Base-by-base conservation (phyloP, 768 basidiomycete species). In the Tylopilus sp. region DNA sequence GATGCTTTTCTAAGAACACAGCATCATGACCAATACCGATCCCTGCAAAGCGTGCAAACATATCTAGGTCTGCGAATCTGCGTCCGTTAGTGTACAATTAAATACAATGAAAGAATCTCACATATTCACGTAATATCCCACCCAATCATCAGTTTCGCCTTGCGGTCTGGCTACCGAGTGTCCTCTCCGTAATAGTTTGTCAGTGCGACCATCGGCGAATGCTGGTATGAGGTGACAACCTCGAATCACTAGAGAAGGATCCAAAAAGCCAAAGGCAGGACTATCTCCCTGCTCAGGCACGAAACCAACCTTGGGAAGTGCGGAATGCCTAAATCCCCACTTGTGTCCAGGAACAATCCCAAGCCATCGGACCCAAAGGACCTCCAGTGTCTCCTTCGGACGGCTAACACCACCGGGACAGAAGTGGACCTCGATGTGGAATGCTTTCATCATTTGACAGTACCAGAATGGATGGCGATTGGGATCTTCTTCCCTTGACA, bases 1-100 rank as follows among this genome's bases (percentile, higher is more conserved):
- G n/a, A n/a, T n/a, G n/a, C n/a, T n/a, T n/a, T n/a, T n/a, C n/a
- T n/a, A n/a, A n/a, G n/a, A n/a, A n/a, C n/a, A 34, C 14, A 17
- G 34, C 34, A 3, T 34, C 6, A 19, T 36, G 36, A 6, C 36
- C 36, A n/a, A 36, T n/a, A 1, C 36, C 36, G 8, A 36, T 36
- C 17, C n/a, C 17, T 5, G 36, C 36, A 7, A n/a, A 36, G 11
- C 36, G n/a, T 36, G 36, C 17, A 36, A 19, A 36, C 6, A 19
- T 36, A 19, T 36, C 36, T 19, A 8, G 36, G 13, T 58, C 34
- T 1, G 46, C 38, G 2, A 55, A 60, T 7, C 59, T 60, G 4
- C 0, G 5, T 1, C 0, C 4, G 7, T 46, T 26, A 45, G 31
- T 8, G 5, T 31, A 22, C 19, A 14, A 4, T 10, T 24, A 10